Evolutionary conservation across 164 flowering plant species (phyloP).

Genomic region (Platanus orientalis): DNA sequence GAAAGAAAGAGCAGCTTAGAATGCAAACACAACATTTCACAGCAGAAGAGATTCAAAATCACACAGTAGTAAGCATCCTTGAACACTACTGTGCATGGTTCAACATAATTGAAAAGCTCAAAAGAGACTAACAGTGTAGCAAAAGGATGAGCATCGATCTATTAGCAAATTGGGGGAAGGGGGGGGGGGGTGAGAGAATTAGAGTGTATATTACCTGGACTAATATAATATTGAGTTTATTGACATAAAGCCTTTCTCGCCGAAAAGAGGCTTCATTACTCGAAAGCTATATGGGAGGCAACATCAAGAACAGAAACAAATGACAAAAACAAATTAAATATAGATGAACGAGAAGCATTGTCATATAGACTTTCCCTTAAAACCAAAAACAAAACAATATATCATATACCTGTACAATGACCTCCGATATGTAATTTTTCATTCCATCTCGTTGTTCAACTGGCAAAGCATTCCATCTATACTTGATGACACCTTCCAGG

Average conservation of each 20-base stretch:
- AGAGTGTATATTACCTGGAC: slow-evolving; percentile 60
- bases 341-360: not conserved
- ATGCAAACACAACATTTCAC: no score
- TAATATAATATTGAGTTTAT: slow-evolving; percentile 85
- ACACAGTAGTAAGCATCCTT: not conserved
- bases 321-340: not conserved
- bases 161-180: not conserved
- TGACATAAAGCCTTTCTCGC: slow-evolving; percentile 85
- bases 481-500: slow-evolving; percentile 94
- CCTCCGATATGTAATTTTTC: slow-evolving; percentile 97
- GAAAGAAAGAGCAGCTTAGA: no score
- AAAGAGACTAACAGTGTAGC: no score
- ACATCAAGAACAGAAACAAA: not conserved
- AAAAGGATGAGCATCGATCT: not conserved
- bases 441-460: slow-evolving; percentile 95
- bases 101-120: not conserved
- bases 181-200: not conserved
- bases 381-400: not conserved
- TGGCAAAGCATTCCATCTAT: slow-evolving; percentile 98
- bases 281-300: slow-evolving; percentile 56
- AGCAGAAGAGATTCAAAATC: not conserved
- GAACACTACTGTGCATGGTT: not conserved
- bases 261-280: slow-evolving; percentile 88
- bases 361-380: not conserved
- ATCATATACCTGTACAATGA: slow-evolving; percentile 79